phyloP scores from a whole-genome alignment of 169 alveolate species.

The Eimeria mitis region DNA sequence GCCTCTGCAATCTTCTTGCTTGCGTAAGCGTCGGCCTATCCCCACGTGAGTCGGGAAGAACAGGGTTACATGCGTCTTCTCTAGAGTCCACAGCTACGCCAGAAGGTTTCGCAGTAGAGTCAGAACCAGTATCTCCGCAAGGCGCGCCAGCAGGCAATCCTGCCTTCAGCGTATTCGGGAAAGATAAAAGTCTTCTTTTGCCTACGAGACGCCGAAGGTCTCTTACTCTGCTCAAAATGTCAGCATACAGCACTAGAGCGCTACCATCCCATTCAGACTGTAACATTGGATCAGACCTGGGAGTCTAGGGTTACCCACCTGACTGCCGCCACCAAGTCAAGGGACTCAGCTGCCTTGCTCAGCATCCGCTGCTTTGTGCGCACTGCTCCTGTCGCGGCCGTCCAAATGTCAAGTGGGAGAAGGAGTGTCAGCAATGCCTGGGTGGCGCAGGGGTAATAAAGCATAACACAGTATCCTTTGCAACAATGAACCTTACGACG shows the following conservation, averaged over 20 bases:
- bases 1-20: conserved; percentile 40
- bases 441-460: neutral
- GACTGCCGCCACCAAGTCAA: conserved; percentile 61
- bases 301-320: conserved; percentile 14
- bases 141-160: neutral
- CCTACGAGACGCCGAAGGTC: conserved; percentile 52
- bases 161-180: too few relatives aligned
- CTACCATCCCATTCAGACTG: neutral
- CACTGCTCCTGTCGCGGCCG: conserved; percentile 21
- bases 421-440: conserved; percentile 53
- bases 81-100: neutral
- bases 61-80: neutral
- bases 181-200: neutral
- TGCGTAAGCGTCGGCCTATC: neutral
- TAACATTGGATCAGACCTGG: neutral
- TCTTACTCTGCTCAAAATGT: neutral
- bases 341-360: conserved; percentile 66
- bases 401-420: conserved; percentile 52
- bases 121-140: neutral
- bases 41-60: neutral
- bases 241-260: neutral
- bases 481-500: neutral
- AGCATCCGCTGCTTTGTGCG: conserved; percentile 27
- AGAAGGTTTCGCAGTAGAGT: neutral
- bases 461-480: neutral